These are phyloP conservation scores for Triticum timopheevii DNA, from an alignment of 176 grass and related monocot genomes.

Conservation along the genomic window DNA sequence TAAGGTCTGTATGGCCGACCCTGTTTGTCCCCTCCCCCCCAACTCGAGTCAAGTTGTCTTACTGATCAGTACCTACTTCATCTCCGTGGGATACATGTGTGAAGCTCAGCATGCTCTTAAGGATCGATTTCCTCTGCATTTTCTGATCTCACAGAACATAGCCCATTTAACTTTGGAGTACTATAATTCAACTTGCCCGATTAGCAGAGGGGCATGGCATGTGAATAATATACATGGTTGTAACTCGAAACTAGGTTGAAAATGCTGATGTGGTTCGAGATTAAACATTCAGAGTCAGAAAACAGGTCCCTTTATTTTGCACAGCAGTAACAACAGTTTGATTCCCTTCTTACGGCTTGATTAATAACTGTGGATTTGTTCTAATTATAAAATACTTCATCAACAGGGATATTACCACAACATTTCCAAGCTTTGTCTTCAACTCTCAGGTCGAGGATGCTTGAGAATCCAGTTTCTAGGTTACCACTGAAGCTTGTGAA, in stretches of 20 bases:
- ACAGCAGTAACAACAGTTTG: not conserved
- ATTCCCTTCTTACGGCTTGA: not conserved
- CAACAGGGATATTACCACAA: constrained; percentile 61
- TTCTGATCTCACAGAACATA: not conserved
- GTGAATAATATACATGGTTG: not conserved
- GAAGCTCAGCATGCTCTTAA: not conserved
- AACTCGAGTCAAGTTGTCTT: not conserved
- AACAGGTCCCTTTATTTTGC: not conserved
- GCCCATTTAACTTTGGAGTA: not conserved
- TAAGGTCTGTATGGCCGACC: constrained; percentile 40
- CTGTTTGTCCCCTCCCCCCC: not conserved
- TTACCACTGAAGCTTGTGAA: not conserved
- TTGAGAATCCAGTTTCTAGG: constrained; percentile 16
- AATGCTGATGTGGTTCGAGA: not conserved
- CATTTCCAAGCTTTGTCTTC: constrained; percentile 64
- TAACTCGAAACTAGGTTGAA: not conserved
- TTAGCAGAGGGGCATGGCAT: no score
- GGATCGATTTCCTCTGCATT: not conserved
- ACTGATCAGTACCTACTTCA: constrained; percentile 4
- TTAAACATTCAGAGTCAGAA: not conserved
- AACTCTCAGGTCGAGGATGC: constrained; percentile 56
- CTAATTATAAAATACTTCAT: constrained; percentile 10
- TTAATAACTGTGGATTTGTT: not conserved
- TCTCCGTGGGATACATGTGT: not conserved
- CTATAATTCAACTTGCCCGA: not conserved